phyloP scores from a whole-genome alignment of 1,139 yeast species.

The Scheffersomyces parashehatae region DNA sequence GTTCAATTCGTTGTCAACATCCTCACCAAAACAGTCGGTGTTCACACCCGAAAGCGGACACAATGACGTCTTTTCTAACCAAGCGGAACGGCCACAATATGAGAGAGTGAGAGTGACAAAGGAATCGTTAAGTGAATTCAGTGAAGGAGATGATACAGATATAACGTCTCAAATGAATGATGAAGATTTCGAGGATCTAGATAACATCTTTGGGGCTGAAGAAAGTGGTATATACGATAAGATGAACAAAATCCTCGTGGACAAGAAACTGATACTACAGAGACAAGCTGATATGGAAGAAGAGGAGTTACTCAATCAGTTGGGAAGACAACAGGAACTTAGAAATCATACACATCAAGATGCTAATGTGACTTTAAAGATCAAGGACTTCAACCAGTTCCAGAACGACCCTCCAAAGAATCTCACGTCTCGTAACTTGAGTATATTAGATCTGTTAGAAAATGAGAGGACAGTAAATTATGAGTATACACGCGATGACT shows the following conservation, averaged over 20 bases:
- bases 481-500: constrained; percentile 40
- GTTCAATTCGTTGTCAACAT: constrained; percentile 23
- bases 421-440: constrained; percentile 15
- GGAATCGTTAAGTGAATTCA: constrained; percentile 34
- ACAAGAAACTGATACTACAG: constrained; percentile 28
- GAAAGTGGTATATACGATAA: constrained; percentile 37
- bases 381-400: constrained; percentile 28
- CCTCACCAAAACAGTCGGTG: constrained; percentile 23
- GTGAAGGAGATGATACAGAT: constrained; percentile 43
- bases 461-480: constrained; percentile 37
- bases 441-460: constrained; percentile 28
- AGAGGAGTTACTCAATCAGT: constrained; percentile 24
- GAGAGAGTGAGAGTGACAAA: constrained; percentile 6
- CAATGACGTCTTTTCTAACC: not conserved
- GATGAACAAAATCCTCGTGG: constrained; percentile 16
- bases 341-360: constrained; percentile 15
- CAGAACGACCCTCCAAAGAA: constrained; percentile 7
- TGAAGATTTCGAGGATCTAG: constrained; percentile 44
- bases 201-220: constrained; percentile 39
- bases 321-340: constrained; percentile 12
- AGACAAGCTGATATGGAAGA: constrained; percentile 40
- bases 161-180: constrained; percentile 42
- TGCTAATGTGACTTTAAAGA: constrained; percentile 26
- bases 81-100: not conserved
- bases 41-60: constrained; percentile 7